Conservation (phyloP, 2,329 filamentous ascomycete species). For the Colletotrichum sp. region DNA sequence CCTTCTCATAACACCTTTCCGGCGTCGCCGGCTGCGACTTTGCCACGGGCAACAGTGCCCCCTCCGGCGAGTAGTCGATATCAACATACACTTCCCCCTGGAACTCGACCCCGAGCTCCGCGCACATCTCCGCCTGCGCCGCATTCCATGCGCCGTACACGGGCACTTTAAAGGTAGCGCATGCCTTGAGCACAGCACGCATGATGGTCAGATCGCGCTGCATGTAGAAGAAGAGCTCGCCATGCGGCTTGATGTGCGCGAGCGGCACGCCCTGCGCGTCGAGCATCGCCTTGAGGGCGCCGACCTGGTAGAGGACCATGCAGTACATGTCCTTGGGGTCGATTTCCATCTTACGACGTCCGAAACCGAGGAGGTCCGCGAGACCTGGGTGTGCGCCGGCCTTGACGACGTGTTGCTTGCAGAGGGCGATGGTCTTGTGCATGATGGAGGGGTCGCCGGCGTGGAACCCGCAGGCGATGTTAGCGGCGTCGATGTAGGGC, state of each 20-base stretch:
- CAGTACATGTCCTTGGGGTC: slow-evolving; percentile 60
- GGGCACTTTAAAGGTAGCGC: slow-evolving; percentile 29
- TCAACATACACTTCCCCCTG: not conserved
- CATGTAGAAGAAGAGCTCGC: slow-evolving; percentile 55
- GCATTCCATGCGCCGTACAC: slow-evolving; percentile 28
- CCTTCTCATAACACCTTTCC: not conserved
- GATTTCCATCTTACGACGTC: slow-evolving; percentile 65
- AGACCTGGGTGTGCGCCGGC: slow-evolving; percentile 69
- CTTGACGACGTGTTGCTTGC: slow-evolving; percentile 61
- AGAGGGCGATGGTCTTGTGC: slow-evolving; percentile 61
- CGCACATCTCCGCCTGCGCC: slow-evolving; percentile 16
- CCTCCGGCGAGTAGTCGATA: not conserved
- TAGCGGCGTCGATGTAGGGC: slow-evolving; percentile 65
- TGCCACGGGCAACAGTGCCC: not conserved
- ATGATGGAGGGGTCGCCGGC: slow-evolving; percentile 69
- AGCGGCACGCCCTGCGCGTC: slow-evolving; percentile 59
- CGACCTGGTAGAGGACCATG: slow-evolving; percentile 66
- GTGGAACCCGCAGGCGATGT: slow-evolving; percentile 66
- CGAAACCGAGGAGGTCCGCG: slow-evolving; percentile 70
- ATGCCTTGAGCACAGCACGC: slow-evolving; percentile 31
- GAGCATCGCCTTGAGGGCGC: slow-evolving; percentile 64
- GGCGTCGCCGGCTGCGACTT: not conserved
- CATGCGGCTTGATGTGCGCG: slow-evolving; percentile 60
- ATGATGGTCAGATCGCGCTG: slow-evolving; percentile 29
- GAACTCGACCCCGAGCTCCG: slow-evolving; percentile 19